Conservation (phyloP, 345 rosid genomes). For the Eucalyptus cladocalyx region DNA sequence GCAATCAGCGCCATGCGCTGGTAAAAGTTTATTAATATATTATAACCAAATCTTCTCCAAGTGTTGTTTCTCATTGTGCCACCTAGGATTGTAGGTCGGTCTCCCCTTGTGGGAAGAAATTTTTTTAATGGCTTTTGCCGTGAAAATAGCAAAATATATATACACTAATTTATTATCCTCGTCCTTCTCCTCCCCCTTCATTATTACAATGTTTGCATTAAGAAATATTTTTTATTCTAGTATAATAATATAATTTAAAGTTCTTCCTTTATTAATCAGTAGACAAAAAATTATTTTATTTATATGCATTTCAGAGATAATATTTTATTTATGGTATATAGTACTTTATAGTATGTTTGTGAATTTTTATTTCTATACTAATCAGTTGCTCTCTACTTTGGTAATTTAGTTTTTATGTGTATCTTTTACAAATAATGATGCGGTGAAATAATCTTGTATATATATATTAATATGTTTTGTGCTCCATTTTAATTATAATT, state of each 20-base stretch:
- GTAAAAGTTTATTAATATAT: too few species aligned
- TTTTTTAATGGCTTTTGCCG: background rate
- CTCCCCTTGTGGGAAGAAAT: background rate
- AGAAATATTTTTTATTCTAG: background rate
- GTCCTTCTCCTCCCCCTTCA: background rate
- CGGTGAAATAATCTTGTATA: background rate
- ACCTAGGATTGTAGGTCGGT: background rate
- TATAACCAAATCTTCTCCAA: too few species aligned
- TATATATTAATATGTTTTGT: too few species aligned
- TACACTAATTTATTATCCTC: background rate
- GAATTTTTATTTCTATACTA: background rate
- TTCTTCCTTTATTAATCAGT: background rate
- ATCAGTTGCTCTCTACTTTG: background rate
- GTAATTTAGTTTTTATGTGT: background rate
- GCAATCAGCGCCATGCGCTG: background rate
- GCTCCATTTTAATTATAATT: background rate
- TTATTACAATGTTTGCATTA: background rate
- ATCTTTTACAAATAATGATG: background rate
- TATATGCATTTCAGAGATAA: background rate
- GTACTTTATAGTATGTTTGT: background rate
- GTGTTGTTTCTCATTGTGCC: background rate
- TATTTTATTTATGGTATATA: background rate
- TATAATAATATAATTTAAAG: too few species aligned
- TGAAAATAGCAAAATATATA: background rate
- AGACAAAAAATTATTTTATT: background rate